These are phyloP conservation scores for Arthrinium phaeospermum DNA, from an alignment of 2,329 filamentous ascomycete species.

Conservation along the genomic window DNA sequence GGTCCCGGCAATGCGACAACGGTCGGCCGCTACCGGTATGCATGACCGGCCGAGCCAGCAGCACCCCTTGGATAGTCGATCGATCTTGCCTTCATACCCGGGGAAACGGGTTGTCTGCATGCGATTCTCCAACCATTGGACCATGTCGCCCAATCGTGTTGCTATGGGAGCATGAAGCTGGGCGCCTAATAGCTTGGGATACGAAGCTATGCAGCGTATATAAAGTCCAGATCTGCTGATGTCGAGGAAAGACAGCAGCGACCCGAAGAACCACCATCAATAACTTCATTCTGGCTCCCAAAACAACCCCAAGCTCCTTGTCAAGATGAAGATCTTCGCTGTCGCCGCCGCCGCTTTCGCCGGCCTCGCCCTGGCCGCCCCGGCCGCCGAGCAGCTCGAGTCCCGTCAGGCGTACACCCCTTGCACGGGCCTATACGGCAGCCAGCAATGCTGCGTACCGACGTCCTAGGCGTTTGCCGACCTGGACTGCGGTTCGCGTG, in stretches of 20 bases:
- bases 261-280: background rate
- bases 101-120: background rate
- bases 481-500: constrained; percentile 55
- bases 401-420: constrained; percentile 40
- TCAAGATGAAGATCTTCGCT: background rate
- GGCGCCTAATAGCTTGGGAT: background rate
- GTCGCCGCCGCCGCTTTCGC: constrained; percentile 20
- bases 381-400: constrained; percentile 20
- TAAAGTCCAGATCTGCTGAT: background rate
- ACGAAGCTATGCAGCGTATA: background rate
- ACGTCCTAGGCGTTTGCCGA: constrained; percentile 54
- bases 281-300: background rate
- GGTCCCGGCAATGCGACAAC: background rate
- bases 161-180: background rate
- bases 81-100: constrained; percentile 4
- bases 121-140: background rate
- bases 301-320: background rate
- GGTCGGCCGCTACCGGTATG: background rate
- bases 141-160: background rate
- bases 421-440: constrained; percentile 50
- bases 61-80: background rate
- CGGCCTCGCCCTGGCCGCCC: constrained; percentile 21
- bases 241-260: background rate
- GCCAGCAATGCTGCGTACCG: constrained; percentile 64
- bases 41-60: background rate